Evolutionary conservation across 208 protist genomes (phyloP).

Genomic region (Leishmania major): DNA sequence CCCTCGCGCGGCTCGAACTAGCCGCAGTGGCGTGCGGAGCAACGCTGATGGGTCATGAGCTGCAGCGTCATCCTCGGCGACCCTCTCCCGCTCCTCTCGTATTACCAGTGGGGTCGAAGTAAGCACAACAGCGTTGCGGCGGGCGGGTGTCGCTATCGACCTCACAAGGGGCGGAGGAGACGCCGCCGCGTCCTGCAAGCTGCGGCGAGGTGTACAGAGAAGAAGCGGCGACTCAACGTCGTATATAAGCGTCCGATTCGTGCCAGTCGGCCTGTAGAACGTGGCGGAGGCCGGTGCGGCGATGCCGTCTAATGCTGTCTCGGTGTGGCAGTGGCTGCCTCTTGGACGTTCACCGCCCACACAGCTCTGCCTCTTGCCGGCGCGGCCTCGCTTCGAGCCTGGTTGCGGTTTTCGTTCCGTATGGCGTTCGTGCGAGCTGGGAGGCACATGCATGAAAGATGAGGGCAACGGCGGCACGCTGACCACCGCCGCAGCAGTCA

Average conservation of each 20-base stretch:
- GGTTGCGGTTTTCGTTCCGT: neutral
- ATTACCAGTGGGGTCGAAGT: constrained; percentile 46
- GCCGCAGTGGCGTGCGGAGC: constrained; percentile 13
- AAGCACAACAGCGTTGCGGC: constrained; percentile 28
- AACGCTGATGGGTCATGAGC: neutral
- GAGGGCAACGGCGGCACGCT: constrained; percentile 1
- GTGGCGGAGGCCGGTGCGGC: neutral
- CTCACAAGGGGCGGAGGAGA: constrained; percentile 1
- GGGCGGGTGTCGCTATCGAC: constrained; percentile 20
- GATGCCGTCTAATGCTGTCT: neutral
- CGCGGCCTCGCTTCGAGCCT: constrained; percentile 11
- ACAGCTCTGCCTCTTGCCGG: neutral
- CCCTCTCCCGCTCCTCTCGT: constrained; percentile 14
- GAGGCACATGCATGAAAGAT: neutral
- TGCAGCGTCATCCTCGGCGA: neutral
- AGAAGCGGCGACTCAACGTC: constrained; percentile 2
- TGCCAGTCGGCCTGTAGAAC: neutral
- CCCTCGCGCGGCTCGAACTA: constrained; percentile 22
- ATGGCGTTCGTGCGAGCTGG: neutral
- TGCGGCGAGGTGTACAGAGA: neutral
- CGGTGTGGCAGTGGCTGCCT: neutral
- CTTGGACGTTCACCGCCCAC: neutral
- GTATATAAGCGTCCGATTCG: constrained; percentile 21
- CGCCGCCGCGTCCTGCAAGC: neutral
- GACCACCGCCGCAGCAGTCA: constrained; percentile 2